Conservation (phyloP, 2,329 filamentous ascomycete species). For the Penicillium sp. region DNA sequence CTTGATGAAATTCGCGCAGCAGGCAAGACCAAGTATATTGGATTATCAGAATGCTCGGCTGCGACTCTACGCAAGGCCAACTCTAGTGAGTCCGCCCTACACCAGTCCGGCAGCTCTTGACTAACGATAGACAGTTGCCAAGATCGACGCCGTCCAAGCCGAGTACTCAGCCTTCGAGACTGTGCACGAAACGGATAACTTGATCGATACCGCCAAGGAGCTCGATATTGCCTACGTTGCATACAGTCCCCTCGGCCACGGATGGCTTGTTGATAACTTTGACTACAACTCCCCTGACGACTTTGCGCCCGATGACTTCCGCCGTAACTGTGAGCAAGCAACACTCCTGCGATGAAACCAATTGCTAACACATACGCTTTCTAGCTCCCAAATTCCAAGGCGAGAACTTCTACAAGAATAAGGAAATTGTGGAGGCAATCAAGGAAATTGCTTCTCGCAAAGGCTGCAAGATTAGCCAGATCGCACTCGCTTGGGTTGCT, state of each 20-base stretch:
- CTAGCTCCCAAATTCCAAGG: slow-evolving; percentile 40
- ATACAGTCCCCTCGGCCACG: slow-evolving; percentile 51
- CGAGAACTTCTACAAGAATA: slow-evolving; percentile 51
- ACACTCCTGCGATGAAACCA: background rate
- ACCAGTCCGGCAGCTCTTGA: background rate
- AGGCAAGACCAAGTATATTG: slow-evolving; percentile 54
- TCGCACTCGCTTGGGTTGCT: slow-evolving; percentile 46
- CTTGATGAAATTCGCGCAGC: slow-evolving; percentile 50
- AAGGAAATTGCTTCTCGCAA: slow-evolving; percentile 42
- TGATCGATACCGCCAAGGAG: slow-evolving; percentile 47
- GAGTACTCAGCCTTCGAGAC: slow-evolving; percentile 51
- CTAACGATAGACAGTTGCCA: slow-evolving; percentile 41
- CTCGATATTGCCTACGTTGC: slow-evolving; percentile 48
- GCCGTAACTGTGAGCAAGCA: slow-evolving; percentile 37
- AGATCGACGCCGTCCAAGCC: slow-evolving; percentile 51
- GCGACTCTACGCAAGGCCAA: slow-evolving; percentile 49
- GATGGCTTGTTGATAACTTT: slow-evolving; percentile 52
- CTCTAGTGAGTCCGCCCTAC: slow-evolving; percentile 36
- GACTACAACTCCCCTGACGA: slow-evolving; percentile 48
- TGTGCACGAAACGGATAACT: slow-evolving; percentile 42
- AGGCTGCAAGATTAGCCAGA: slow-evolving; percentile 37
- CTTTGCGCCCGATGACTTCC: slow-evolving; percentile 47
- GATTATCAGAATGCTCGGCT: slow-evolving; percentile 52
- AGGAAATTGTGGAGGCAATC: slow-evolving; percentile 45
- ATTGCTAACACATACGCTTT: background rate